These are phyloP conservation scores for Scedosporium dehoogii DNA, from an alignment of 2,329 filamentous ascomycete species.

Conservation along the genomic window DNA sequence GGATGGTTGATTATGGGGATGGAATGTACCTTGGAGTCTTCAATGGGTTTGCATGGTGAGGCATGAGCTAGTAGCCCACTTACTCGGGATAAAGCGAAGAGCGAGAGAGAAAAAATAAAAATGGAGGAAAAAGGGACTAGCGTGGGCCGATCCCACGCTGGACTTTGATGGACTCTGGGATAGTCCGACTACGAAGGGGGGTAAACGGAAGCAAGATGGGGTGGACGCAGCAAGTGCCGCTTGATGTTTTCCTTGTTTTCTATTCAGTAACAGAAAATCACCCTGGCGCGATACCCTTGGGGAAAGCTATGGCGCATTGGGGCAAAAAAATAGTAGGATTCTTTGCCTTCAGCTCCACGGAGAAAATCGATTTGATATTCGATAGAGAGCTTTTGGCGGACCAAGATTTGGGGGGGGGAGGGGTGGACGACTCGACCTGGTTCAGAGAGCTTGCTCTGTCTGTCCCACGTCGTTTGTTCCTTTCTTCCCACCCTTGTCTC, in stretches of 20 bases:
- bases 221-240: not conserved
- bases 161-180: not conserved
- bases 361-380: too few species aligned
- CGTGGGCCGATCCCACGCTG: not conserved
- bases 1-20: not conserved
- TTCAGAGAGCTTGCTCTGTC: not conserved
- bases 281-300: not conserved
- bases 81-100: not conserved
- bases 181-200: not conserved
- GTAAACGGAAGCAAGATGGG: not conserved
- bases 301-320: not conserved
- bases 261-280: not conserved
- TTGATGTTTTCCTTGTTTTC: not conserved
- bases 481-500: not conserved
- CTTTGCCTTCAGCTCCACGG: not conserved
- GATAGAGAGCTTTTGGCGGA: too few species aligned
- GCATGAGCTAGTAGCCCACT: not conserved
- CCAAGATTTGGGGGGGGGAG: too few species aligned
- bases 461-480: not conserved
- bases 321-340: not conserved
- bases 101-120: not conserved
- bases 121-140: not conserved
- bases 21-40: not conserved
- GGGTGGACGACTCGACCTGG: not conserved
- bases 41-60: not conserved